phyloP scores from a whole-genome alignment of 352 stramenopile species.

The Thraustotheca clavata region DNA sequence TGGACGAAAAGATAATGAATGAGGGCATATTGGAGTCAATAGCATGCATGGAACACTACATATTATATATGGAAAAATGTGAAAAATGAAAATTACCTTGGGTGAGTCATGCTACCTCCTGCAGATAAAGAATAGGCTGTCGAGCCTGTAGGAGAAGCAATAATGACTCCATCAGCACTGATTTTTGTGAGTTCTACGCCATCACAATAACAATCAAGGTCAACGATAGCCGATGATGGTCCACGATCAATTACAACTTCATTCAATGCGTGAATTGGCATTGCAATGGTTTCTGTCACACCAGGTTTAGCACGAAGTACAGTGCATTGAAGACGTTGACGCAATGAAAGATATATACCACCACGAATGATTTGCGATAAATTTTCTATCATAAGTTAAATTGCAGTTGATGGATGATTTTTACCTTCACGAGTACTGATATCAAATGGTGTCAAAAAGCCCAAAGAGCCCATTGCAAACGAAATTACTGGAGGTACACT shows the following conservation, averaged over 20 bases:
- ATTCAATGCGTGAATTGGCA: slow-evolving; percentile 92
- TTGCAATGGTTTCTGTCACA: slow-evolving; percentile 24
- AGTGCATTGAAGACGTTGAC: slow-evolving; percentile 60
- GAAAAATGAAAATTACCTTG: slow-evolving; percentile 28
- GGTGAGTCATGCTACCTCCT: slow-evolving; percentile 96
- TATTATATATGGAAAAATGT: neutral
- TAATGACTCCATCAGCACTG: slow-evolving; percentile 96
- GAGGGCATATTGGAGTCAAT: slow-evolving; percentile 97
- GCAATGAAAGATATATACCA: slow-evolving; percentile 76
- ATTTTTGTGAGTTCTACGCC: slow-evolving; percentile 94
- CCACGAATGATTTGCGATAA: slow-evolving; percentile 66
- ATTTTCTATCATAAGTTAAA: slow-evolving; percentile 34
- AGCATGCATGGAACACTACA: slow-evolving; percentile 92
- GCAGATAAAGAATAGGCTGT: slow-evolving; percentile 98
- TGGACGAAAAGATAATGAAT: slow-evolving; percentile 92
- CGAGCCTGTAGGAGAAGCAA: slow-evolving; percentile 95
- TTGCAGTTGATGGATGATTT: neutral
- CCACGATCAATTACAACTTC: slow-evolving; percentile 98
- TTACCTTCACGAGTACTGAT: slow-evolving; percentile 39
- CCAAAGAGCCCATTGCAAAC: slow-evolving; percentile 92
- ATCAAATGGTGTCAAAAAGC: slow-evolving; percentile 95
- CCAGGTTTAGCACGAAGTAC: slow-evolving; percentile 55
- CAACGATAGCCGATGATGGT: slow-evolving; percentile 80
- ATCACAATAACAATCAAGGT: slow-evolving; percentile 97
- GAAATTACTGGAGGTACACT: slow-evolving; percentile 93